A percentile compares a stretch with the other conserved stretches of the same genome.
Evolutionary conservation across 805 yeast genomes (phyloP).

Genomic region (Wickerhamomyces xylosicus): DNA sequence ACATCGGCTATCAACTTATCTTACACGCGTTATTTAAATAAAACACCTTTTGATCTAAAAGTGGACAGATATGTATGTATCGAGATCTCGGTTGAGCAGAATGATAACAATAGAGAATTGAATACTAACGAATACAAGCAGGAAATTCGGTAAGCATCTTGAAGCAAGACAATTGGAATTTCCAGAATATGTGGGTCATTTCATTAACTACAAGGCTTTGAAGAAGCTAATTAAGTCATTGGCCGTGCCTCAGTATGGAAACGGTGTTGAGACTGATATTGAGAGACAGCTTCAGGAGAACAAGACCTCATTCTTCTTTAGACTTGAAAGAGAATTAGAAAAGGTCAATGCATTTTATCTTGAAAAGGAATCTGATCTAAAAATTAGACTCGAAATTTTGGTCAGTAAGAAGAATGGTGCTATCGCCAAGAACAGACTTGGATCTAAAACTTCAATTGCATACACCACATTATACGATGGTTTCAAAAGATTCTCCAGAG

Average conservation of each 20-base stretch:
- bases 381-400: slow-evolving; percentile 67
- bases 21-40: no score
- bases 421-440: slow-evolving; percentile 31
- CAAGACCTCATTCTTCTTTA: slow-evolving; percentile 79
- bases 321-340: slow-evolving; percentile 88
- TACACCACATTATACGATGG: slow-evolving; percentile 81
- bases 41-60: no score
- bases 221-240: slow-evolving; percentile 85
- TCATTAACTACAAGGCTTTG: slow-evolving; percentile 88
- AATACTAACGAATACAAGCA: slow-evolving; percentile 3
- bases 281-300: slow-evolving; percentile 68
- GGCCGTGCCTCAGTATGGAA: slow-evolving; percentile 31
- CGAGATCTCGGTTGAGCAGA: no score
- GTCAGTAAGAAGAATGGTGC: slow-evolving; percentile 56
- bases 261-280: slow-evolving; percentile 19
- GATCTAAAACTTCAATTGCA: slow-evolving; percentile 58
- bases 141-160: slow-evolving; percentile 93
- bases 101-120: neutral
- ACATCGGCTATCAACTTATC: no score
- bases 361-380: slow-evolving; percentile 83
- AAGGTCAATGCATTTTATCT: slow-evolving; percentile 89
- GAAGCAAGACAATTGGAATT: slow-evolving; percentile 90
- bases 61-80: no score
- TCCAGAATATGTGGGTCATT: slow-evolving; percentile 90
- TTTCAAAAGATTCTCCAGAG: slow-evolving; percentile 81